Percentiles rank a stretch among this genome's conserved stretches.
phyloP scores from a whole-genome alignment of 176 grass and related monocot genomes.

The Alloteropsis semialata region DNA sequence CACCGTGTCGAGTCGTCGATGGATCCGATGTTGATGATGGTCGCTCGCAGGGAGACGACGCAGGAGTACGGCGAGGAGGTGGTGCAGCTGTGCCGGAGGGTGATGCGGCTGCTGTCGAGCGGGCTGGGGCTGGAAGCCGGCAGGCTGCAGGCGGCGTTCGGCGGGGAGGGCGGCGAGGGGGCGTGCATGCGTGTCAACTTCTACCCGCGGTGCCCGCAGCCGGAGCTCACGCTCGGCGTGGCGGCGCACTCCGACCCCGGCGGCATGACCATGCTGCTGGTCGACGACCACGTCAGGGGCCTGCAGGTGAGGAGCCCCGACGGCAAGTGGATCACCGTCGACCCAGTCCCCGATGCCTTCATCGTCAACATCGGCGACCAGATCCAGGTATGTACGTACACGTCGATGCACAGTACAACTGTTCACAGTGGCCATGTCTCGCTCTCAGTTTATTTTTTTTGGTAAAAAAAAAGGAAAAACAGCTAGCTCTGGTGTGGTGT shows the following conservation, averaged over 20 bases:
- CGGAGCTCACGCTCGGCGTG: slow-evolving; percentile 76
- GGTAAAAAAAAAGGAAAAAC: too few species aligned
- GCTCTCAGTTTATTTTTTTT: too few species aligned
- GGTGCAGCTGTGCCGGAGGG: slow-evolving; percentile 38
- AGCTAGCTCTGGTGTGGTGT: too few species aligned
- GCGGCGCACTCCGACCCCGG: slow-evolving; percentile 83
- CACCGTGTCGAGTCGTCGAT: too few species aligned
- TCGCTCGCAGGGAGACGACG: slow-evolving; percentile 43
- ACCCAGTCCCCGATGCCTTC: slow-evolving; percentile 61
- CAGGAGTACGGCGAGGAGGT: slow-evolving; percentile 66
- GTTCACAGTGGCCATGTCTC: too few species aligned
- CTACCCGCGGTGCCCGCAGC: slow-evolving; percentile 85
- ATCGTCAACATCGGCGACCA: slow-evolving; percentile 87
- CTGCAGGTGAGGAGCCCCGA: slow-evolving; percentile 54
- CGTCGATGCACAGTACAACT: too few species aligned
- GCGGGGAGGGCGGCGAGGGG: slow-evolving; percentile 44
- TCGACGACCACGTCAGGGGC: slow-evolving; percentile 63
- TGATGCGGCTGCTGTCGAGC: slow-evolving; percentile 52
- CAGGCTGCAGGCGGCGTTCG: slow-evolving; percentile 53
- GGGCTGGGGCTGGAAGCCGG: slow-evolving; percentile 52
- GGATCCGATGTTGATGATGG: not conserved
- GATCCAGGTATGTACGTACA: slow-evolving; percentile 52
- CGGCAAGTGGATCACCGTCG: slow-evolving; percentile 58
- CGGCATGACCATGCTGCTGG: slow-evolving; percentile 78
- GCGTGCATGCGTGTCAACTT: slow-evolving; percentile 76